Conservation (phyloP, 1,284 basidiomycete species). For the Anthracocystis setariae region DNA sequence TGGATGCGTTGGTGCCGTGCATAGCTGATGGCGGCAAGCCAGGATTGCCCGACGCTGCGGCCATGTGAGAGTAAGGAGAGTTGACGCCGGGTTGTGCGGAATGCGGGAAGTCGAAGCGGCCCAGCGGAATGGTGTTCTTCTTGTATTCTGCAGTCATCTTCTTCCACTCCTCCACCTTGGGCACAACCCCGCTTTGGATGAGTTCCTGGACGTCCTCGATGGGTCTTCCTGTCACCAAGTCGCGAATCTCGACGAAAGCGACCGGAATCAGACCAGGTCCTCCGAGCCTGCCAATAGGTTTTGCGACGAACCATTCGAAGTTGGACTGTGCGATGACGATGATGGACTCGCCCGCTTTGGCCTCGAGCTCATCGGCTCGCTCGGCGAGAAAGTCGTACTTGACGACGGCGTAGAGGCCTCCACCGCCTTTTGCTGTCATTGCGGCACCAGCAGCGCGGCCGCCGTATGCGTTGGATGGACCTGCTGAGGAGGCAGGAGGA, state of each 20-base stretch:
- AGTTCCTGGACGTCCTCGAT: constrained; percentile 78
- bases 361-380: constrained; percentile 93
- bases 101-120: constrained; percentile 69
- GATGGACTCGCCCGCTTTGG: constrained; percentile 90
- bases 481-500: constrained; percentile 12
- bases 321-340: constrained; percentile 71
- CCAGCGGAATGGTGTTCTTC: constrained; percentile 92
- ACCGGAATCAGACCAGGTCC: constrained; percentile 96
- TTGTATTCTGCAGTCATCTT: constrained; percentile 93
- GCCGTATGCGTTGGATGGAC: constrained; percentile 32
- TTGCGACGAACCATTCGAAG: constrained; percentile 74
- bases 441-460: constrained; percentile 45
- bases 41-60: constrained; percentile 25
- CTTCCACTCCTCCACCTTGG: constrained; percentile 98
- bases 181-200: constrained; percentile 85
- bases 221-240: constrained; percentile 78
- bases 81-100: constrained; percentile 31
- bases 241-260: constrained; percentile 93
- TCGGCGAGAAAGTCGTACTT: constrained; percentile 95
- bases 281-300: constrained; percentile 92
- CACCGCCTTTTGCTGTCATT: constrained; percentile 60
- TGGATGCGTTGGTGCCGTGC: constrained; percentile 25
- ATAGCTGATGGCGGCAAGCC: constrained; percentile 10
- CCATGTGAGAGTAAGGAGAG: constrained; percentile 45
- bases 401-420: constrained; percentile 82